Base-by-base conservation (phyloP, 257 asterid genomes). In the Lycium ferocissimum region DNA sequence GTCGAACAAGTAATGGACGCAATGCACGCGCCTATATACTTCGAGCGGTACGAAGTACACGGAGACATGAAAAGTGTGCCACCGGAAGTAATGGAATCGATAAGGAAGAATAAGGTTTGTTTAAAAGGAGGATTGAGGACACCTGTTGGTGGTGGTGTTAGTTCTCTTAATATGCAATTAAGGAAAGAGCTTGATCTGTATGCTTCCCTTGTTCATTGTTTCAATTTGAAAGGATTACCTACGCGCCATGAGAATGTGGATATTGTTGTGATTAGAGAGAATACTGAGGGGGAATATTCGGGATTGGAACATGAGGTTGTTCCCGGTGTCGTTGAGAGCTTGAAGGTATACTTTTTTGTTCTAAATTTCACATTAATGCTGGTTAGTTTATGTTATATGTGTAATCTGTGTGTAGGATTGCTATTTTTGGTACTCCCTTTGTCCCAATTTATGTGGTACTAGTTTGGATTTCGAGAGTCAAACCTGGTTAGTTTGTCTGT, bases 221-320 rank as follows among this genome's bases (percentile, higher is more conserved):
- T 92, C 80, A 97, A 95, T 75, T 91, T 95, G 58, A 85, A 84
- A 86, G 99, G 99, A 0, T 91, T 95, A 18, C 94, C 95, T 38
- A 95, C 98, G 4, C 92, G 98, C 10, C 98, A 97, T 82, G 90
- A 95, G 3, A 91, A 92, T 80, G 99, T 95, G 2, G 91, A 97
- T 84, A 95, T 97, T 81, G 98, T 97, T 73, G 98, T 95, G 81
- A 95, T 97, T 73, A 88, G 99, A 89, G 99, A 95, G 90, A 97
- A 97, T 22, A 97, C 98, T 0, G 99, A 97, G 90, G 99, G 99
- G 1, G 99, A 97, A 83, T 97, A 97, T 86, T 89, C 98, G 0
- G 99, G 99, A 10, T 93, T 97, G 54, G 99, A 97, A 90, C 99
- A 97, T 85, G 98, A 97, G 98, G 99, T 97, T 63, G 98, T 95